These are phyloP conservation scores for Amanita phalloides DNA, from an alignment of 768 basidiomycete species.

Conservation along the genomic window DNA sequence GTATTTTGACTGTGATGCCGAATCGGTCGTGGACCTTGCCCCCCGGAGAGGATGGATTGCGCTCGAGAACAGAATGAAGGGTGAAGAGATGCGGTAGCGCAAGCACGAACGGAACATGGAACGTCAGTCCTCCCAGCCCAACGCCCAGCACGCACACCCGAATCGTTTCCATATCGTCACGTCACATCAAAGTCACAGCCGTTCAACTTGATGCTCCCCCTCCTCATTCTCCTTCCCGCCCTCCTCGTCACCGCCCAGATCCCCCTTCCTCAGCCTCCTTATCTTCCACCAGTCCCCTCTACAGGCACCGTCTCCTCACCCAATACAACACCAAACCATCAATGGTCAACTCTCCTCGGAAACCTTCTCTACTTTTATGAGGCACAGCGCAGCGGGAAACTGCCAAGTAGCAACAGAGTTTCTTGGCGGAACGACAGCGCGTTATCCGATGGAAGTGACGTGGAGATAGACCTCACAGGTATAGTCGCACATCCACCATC, in stretches of 20 bases:
- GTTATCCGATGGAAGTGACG: conserved; percentile 66
- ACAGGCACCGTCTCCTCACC: conserved; percentile 41
- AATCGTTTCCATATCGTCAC: conserved; percentile 26
- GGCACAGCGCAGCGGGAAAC: conserved; percentile 74
- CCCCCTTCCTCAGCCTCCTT: conserved; percentile 53
- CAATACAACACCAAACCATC: conserved; percentile 43
- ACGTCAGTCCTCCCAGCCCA: conserved; percentile 66
- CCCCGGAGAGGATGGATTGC: conserved; percentile 48
- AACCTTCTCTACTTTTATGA: conserved; percentile 85
- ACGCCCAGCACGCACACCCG: conserved; percentile 66
- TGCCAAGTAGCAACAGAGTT: conserved; percentile 62
- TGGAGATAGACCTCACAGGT: conserved; percentile 65
- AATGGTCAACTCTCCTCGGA: conserved; percentile 79
- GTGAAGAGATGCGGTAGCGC: conserved; percentile 61
- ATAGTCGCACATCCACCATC: conserved; percentile 4
- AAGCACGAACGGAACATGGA: conserved; percentile 74
- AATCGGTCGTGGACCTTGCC: conserved; percentile 61
- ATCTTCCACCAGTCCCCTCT: conserved; percentile 48
- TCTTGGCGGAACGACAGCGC: conserved; percentile 82
- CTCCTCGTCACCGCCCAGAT: conserved; percentile 40
- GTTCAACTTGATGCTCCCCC: conserved; percentile 14
- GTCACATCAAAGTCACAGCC: conserved; percentile 5
- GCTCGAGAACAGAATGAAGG: conserved; percentile 66
- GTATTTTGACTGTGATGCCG: conserved; percentile 44
- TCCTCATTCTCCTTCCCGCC: conserved; percentile 15